Percentiles rank a stretch among this genome's conserved stretches.
Evolutionary conservation across 2,329 filamentous ascomycete genomes (phyloP).

Genomic region (Penicillium sp.): DNA sequence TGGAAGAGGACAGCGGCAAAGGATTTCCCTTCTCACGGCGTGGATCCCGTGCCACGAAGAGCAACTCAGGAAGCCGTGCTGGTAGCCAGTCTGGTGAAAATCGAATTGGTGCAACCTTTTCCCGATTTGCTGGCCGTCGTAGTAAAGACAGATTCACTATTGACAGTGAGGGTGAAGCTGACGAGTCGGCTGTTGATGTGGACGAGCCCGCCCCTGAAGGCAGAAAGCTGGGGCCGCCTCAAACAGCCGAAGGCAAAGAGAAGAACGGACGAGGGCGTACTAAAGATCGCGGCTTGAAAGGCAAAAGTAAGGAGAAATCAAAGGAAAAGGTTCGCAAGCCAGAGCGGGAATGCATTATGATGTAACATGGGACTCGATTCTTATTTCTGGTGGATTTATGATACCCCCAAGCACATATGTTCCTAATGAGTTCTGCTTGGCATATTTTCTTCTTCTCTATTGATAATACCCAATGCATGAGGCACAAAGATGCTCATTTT

Average conservation of each 20-base stretch:
- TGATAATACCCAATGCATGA: conserved; percentile 20
- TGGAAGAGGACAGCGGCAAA: conserved; percentile 24
- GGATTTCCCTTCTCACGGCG: conserved; percentile 30
- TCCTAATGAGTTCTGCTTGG: neutral
- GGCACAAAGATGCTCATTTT: neutral
- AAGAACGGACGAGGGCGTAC: conserved; percentile 22
- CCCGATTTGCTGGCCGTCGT: conserved; percentile 34
- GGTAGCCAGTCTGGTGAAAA: conserved; percentile 39
- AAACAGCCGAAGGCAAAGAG: conserved; percentile 24
- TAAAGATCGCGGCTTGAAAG: conserved; percentile 24
- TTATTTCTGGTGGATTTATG: conserved; percentile 4
- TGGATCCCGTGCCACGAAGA: conserved; percentile 30
- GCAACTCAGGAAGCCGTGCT: conserved; percentile 36
- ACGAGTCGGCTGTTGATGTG: conserved; percentile 26
- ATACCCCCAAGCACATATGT: conserved; percentile 13
- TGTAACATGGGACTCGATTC: conserved; percentile 8
- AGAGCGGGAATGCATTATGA: conserved; percentile 42
- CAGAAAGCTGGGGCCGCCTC: conserved; percentile 11
- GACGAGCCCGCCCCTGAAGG: conserved; percentile 17
- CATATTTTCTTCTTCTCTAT: conserved; percentile 4
- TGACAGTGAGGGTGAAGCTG: conserved; percentile 29
- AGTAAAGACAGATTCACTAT: conserved; percentile 32
- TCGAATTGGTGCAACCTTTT: conserved; percentile 36
- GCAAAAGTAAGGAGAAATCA: conserved; percentile 34
- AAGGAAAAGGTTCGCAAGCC: conserved; percentile 38